phyloP scores from a whole-genome alignment of 2,329 filamentous ascomycete species.

The Calonectria crousiana region DNA sequence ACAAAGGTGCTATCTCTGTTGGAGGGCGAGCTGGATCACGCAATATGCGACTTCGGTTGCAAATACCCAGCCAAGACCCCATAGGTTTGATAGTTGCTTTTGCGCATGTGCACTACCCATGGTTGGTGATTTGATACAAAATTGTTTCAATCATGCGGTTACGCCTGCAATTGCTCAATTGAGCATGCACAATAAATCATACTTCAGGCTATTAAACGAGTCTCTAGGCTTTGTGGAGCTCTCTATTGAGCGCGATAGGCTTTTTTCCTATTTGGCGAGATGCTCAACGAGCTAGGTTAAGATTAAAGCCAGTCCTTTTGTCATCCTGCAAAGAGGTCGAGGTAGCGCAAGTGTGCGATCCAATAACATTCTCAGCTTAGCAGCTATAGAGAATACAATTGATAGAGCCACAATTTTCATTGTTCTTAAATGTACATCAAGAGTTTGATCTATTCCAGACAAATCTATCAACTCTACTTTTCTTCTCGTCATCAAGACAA shows the following conservation, averaged over 20 bases:
- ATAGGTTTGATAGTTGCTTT: not conserved
- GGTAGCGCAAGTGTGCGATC: not conserved
- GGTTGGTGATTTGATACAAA: not conserved
- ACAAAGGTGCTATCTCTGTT: not conserved
- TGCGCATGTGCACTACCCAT: constrained; percentile 8
- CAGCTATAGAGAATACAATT: no score
- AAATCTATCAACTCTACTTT: not conserved
- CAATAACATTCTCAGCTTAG: not conserved
- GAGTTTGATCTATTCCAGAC: not conserved
- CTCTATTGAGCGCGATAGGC: not conserved
- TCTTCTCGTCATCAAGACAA: not conserved
- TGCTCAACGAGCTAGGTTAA: constrained; percentile 99
- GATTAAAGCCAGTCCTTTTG: constrained; percentile 92
- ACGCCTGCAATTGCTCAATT: not conserved
- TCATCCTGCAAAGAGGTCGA: constrained; percentile 81
- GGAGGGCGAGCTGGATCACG: constrained; percentile 31
- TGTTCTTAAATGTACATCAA: no score
- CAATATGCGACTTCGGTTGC: constrained; percentile 35
- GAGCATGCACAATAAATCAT: not conserved
- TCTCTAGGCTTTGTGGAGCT: not conserved
- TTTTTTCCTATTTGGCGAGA: constrained; percentile 64
- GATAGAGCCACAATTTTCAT: no score
- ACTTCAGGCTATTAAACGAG: not conserved
- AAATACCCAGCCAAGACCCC: constrained; percentile 20
- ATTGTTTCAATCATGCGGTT: not conserved